Evolutionary conservation across 805 yeast species (phyloP).

Genomic region (Ogataea saltuana): DNA sequence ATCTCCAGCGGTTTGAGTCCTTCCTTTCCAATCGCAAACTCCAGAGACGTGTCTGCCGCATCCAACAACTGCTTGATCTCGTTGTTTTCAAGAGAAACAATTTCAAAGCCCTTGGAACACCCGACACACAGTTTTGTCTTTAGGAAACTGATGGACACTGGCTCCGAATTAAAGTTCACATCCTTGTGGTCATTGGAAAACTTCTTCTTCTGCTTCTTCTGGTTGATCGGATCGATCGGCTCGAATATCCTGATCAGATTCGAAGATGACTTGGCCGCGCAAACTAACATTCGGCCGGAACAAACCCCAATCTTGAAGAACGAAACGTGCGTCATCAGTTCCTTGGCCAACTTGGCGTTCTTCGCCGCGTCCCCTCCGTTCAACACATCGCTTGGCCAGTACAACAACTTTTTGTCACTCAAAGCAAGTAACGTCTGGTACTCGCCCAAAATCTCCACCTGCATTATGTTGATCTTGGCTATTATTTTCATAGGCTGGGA

Average conservation of each 20-base stretch:
- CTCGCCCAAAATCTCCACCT: slow-evolving; percentile 88
- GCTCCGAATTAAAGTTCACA: slow-evolving; percentile 81
- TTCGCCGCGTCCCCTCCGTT: slow-evolving; percentile 47
- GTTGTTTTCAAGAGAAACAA: slow-evolving; percentile 80
- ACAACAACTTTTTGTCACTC: slow-evolving; percentile 77
- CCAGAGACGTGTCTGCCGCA: slow-evolving; percentile 97
- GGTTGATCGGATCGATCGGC: slow-evolving; percentile 73
- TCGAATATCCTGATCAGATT: slow-evolving; percentile 82
- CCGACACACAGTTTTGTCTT: slow-evolving; percentile 91
- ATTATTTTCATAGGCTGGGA: slow-evolving; percentile 77
- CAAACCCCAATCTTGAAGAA: slow-evolving; percentile 94
- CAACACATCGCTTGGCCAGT: slow-evolving; percentile 73
- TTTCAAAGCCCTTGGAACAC: slow-evolving; percentile 94
- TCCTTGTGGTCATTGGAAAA: slow-evolving; percentile 71
- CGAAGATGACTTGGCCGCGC: slow-evolving; percentile 84
- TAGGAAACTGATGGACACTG: slow-evolving; percentile 86
- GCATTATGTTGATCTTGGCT: slow-evolving; percentile 75
- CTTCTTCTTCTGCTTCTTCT: slow-evolving; percentile 65
- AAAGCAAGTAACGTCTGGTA: slow-evolving; percentile 79
- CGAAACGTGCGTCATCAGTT: slow-evolving; percentile 81
- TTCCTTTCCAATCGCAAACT: slow-evolving; percentile 84
- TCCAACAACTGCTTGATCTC: slow-evolving; percentile 88
- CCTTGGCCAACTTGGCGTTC: slow-evolving; percentile 67
- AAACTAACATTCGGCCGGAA: slow-evolving; percentile 81
- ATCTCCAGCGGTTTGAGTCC: slow-evolving; percentile 87